These are phyloP conservation scores for Pestalotiopsis sp. DNA, from an alignment of 2,329 filamentous ascomycete species.

Conservation along the genomic window DNA sequence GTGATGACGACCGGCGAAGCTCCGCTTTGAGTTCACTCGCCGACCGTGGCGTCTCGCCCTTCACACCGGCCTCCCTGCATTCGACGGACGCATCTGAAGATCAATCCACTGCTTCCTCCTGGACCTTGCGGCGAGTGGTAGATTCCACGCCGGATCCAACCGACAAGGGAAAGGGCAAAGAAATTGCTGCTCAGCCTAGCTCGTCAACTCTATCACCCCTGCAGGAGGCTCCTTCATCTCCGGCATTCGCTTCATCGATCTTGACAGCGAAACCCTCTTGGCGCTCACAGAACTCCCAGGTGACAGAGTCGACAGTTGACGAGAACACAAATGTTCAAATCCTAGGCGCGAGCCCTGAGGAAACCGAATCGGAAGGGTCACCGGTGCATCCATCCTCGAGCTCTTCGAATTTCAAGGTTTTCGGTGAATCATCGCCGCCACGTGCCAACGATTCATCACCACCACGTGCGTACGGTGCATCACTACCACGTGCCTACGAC, in stretches of 20 bases:
- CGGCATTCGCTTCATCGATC: constrained; percentile 20
- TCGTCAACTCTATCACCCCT: constrained; percentile 31
- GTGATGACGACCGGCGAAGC: constrained; percentile 48
- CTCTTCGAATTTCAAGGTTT: constrained; percentile 53
- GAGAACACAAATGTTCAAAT: constrained; percentile 59
- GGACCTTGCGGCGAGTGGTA: constrained; percentile 59
- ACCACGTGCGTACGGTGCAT: constrained; percentile 24
- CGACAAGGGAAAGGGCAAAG: constrained; percentile 41
- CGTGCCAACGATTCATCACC: constrained; percentile 27
- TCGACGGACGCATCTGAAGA: constrained; percentile 38
- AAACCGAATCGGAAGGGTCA: constrained; percentile 43
- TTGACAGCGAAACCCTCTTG: constrained; percentile 40
- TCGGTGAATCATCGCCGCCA: constrained; percentile 50
- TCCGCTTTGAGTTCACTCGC: constrained; percentile 51
- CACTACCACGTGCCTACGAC: constrained; percentile 21
- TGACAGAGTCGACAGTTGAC: constrained; percentile 42
- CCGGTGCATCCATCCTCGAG: constrained; percentile 43
- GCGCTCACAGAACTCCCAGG: constrained; percentile 40
- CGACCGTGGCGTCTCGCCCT: constrained; percentile 45
- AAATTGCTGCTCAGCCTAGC: constrained; percentile 26
- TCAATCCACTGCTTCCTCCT: constrained; percentile 37
- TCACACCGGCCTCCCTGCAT: constrained; percentile 35
- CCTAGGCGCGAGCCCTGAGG: constrained; percentile 47
- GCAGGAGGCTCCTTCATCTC: constrained; percentile 27
- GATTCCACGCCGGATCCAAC: constrained; percentile 42